Evolutionary conservation across 768 basidiomycete species (phyloP).

Genomic region (Termitomyces sp.): DNA sequence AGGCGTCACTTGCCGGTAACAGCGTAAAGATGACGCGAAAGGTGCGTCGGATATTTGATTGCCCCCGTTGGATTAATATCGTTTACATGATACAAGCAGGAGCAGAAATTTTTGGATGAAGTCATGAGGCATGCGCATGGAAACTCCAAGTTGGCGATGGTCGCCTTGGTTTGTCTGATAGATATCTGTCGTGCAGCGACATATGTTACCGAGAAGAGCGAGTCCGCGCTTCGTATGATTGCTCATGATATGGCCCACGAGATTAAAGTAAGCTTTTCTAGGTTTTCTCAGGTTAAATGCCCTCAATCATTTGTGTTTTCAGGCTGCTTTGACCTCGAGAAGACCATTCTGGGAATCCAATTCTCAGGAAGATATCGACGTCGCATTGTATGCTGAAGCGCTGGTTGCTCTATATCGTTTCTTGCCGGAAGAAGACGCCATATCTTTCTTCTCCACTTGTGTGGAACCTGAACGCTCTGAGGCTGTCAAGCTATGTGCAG

Average conservation of each 20-base stretch:
- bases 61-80: not conserved
- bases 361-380: slow-evolving; percentile 61
- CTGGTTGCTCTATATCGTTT: slow-evolving; percentile 71
- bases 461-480: slow-evolving; percentile 76
- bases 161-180: slow-evolving; percentile 65
- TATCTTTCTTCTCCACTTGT: slow-evolving; percentile 57
- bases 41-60: slow-evolving; percentile 17
- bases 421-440: slow-evolving; percentile 53
- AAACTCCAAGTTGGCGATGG: slow-evolving; percentile 54
- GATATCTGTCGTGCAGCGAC: slow-evolving; percentile 76
- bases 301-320: not conserved
- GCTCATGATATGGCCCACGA: slow-evolving; percentile 76
- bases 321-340: slow-evolving; percentile 29
- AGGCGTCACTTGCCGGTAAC: slow-evolving; percentile 23
- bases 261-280: slow-evolving; percentile 49
- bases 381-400: slow-evolving; percentile 70
- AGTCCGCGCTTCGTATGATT: slow-evolving; percentile 57
- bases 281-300: not conserved
- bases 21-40: slow-evolving; percentile 30
- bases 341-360: slow-evolving; percentile 81
- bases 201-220: slow-evolving; percentile 42
- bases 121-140: slow-evolving; percentile 52
- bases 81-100: slow-evolving; percentile 20
- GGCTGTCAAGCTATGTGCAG: slow-evolving; percentile 70
- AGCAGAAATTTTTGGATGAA: slow-evolving; percentile 58